Evolutionary conservation across 805 yeast species (phyloP), one percentile per base, ranked within the genome.

Genomic region (Limtongozyma cylindracea): DNA sequence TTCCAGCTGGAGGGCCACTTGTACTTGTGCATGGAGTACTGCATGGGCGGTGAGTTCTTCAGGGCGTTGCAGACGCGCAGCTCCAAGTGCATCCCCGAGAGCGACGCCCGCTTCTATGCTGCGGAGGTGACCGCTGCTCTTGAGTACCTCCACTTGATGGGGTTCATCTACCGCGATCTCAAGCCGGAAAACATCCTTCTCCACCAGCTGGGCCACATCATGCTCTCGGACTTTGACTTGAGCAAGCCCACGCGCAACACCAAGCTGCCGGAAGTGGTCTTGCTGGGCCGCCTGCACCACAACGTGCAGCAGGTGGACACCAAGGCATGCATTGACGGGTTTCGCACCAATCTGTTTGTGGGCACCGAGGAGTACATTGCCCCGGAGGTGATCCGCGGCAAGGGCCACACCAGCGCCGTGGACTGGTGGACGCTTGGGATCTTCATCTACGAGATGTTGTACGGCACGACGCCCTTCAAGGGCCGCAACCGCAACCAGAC

Each of bases 401-500:
- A 82, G 33, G 98, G 98, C 2, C 99, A 88, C 36, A 84, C 96
- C 1, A 71, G 84, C 6, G 94, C 96, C 0, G 98, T 88, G 10
- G 99, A 88, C 43, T 88, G 98, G 98, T 88, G 99, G 99, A 88
- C 98, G 0, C 50, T 88, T 31, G 99, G 99, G 3, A 80, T 88
- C 11, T 56, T 88, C 34, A 52, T 80, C 12, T 91, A 66, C 43
- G 99, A 88, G 39, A 88, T 88, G 98, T 48, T 88, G 12, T 82
- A 65, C 43, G 96, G 96, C 2, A 73, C 78, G 6, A 88, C 98
- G 0, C 99, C 99, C 2, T 88, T 84, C 48, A 88, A 88, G 47
- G 98, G 98, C 5, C 53, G 63, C 17, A 78, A 70, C 31, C 58
- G 96, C 19, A 80, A 80, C 36, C 69, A 69, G 32, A 88, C 99